A percentile compares a stretch with the other conserved stretches of the same genome.
Conservation (phyloP, 2,329 filamentous ascomycete species). For the Ambrosiella cleistominuta region DNA sequence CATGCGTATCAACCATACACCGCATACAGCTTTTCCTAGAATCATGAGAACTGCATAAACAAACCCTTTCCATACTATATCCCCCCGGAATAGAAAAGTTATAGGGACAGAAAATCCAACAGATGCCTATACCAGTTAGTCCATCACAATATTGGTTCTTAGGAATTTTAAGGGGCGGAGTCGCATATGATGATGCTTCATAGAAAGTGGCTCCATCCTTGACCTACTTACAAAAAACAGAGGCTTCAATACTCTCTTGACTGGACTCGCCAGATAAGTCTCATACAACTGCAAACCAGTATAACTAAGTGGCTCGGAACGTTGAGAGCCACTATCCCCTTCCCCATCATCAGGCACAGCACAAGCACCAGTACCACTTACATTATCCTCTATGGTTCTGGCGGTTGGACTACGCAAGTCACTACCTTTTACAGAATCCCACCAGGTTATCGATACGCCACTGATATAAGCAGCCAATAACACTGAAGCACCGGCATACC, state of each 20-base stretch:
- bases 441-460: constrained; percentile 42
- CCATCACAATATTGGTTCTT: not conserved
- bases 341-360: too few relatives aligned
- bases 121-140: not conserved
- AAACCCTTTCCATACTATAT: constrained; percentile 53
- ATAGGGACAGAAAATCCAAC: constrained; percentile 39
- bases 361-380: too few relatives aligned
- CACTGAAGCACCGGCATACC: constrained; percentile 44
- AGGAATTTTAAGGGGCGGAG: not conserved
- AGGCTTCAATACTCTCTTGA: not conserved
- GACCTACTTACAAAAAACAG: constrained; percentile 9
- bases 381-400: too few relatives aligned
- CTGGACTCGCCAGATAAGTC: not conserved
- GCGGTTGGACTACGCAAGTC: not conserved
- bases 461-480: constrained; percentile 47
- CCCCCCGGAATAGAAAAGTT: constrained; percentile 44
- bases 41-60: constrained; percentile 58
- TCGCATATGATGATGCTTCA: not conserved
- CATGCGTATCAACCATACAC: constrained; percentile 34
- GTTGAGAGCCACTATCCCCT: too few relatives aligned
- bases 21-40: constrained; percentile 41
- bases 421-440: constrained; percentile 23
- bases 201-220: not conserved
- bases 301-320: too few relatives aligned
- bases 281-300: not conserved